Evolutionary conservation across 2,329 filamentous ascomycete genomes (phyloP).

Genomic region (Aspergillus eucalypticola): DNA sequence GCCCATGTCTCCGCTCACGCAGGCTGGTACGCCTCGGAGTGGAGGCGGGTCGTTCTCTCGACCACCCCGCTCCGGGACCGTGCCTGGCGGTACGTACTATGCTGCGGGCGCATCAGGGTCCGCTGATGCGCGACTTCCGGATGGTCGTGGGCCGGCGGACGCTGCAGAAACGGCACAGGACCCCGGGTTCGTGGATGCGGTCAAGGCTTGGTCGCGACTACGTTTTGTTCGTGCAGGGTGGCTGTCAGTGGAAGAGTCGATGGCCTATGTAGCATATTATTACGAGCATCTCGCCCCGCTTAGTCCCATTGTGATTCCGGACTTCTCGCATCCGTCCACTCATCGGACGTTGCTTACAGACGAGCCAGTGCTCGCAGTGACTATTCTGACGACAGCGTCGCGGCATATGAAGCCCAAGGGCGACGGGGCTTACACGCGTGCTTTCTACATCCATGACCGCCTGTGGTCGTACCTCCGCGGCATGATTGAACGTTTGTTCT

Average conservation of each 20-base stretch:
- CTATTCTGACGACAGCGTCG: conserved; percentile 86
- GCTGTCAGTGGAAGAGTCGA: conserved; percentile 91
- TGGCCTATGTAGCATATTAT: conserved; percentile 94
- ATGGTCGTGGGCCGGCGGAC: conserved; percentile 29
- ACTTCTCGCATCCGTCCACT: conserved; percentile 78
- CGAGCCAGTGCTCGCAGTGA: conserved; percentile 90
- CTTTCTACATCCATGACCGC: conserved; percentile 90
- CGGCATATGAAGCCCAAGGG: conserved; percentile 79
- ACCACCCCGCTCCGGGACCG: conserved; percentile 45
- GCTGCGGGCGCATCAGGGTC: conserved; percentile 27
- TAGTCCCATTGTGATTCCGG: conserved; percentile 89
- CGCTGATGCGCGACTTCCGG: conserved; percentile 30
- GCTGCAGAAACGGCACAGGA: conserved; percentile 35
- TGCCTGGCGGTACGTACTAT: conserved; percentile 56
- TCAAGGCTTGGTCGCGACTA: conserved; percentile 87
- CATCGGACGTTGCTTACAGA: conserved; percentile 80
- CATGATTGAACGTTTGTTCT: conserved; percentile 93
- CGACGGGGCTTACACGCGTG: conserved; percentile 77
- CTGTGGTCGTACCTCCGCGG: conserved; percentile 91
- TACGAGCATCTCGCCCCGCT: conserved; percentile 88
- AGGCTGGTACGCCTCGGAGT: conserved; percentile 38
- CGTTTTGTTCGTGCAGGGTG: conserved; percentile 95
- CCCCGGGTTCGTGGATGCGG: conserved; percentile 59
- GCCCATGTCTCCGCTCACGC: conserved; percentile 38
- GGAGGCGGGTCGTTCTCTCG: conserved; percentile 37